Evolutionary conservation across 1,284 basidiomycete genomes (phyloP).

Genomic region (Hemileia vastatrix): DNA sequence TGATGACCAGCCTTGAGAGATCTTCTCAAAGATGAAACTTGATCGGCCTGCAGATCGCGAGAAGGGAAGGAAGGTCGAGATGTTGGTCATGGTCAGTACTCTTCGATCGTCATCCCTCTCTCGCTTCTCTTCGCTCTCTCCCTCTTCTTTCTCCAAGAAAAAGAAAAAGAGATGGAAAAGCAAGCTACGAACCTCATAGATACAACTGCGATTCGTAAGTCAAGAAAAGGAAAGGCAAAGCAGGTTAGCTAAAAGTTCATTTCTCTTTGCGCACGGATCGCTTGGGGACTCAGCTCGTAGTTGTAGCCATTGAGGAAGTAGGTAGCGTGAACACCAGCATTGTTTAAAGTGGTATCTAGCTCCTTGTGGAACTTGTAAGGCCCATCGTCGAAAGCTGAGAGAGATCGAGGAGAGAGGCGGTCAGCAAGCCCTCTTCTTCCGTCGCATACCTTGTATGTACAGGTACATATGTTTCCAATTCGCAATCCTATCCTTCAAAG

Average conservation of each 20-base stretch:
- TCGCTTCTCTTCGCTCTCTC: too few species aligned
- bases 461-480: too few species aligned
- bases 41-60: neutral
- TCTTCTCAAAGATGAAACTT: neutral
- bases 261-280: neutral
- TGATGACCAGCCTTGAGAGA: neutral
- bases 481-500: too few species aligned
- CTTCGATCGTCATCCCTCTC: too few species aligned
- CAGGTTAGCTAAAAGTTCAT: neutral
- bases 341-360: slow-evolving; percentile 26
- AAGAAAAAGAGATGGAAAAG: neutral
- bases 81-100: too few species aligned
- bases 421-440: too few species aligned
- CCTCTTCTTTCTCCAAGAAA: too few species aligned
- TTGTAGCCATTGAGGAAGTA: slow-evolving; percentile 39
- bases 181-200: too few species aligned
- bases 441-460: too few species aligned
- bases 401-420: neutral
- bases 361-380: slow-evolving; percentile 27
- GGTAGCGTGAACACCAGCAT: slow-evolving; percentile 27
- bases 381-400: slow-evolving; percentile 31
- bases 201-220: too few species aligned
- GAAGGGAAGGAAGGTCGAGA: neutral
- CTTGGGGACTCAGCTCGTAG: slow-evolving; percentile 13
- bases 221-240: neutral